These are phyloP conservation scores for Metschnikowia bowlesiae DNA, from an alignment of 805 yeast species.

Conservation along the genomic window DNA sequence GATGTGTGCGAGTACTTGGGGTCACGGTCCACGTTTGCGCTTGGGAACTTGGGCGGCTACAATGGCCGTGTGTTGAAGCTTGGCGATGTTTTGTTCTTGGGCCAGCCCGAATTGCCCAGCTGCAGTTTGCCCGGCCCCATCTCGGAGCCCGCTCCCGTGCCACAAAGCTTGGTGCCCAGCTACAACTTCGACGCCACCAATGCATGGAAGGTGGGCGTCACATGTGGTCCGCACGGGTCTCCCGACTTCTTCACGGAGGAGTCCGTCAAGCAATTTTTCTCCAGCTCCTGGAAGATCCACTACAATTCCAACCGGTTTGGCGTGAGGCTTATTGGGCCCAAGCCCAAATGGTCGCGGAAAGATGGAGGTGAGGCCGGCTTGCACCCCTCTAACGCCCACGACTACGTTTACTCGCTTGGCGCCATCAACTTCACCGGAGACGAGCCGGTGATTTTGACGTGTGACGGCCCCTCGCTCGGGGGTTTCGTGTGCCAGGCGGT, in stretches of 20 bases:
- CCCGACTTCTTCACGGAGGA: conserved; percentile 88
- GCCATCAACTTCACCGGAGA: conserved; percentile 98
- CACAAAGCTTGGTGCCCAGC: conserved; percentile 52
- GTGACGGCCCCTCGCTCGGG: conserved; percentile 97
- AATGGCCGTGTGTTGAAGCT: conserved; percentile 88
- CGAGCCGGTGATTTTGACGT: conserved; percentile 93
- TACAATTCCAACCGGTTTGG: conserved; percentile 97
- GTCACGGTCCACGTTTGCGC: conserved; percentile 93
- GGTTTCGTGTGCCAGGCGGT: conserved; percentile 98
- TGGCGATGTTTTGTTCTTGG: conserved; percentile 88
- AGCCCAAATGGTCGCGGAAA: conserved; percentile 92
- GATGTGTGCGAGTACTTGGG: conserved; percentile 94
- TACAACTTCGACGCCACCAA: conserved; percentile 37
- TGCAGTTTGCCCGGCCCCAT: conserved; percentile 72
- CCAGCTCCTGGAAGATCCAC: conserved; percentile 86
- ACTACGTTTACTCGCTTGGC: conserved; percentile 92
- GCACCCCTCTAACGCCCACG: conserved; percentile 98
- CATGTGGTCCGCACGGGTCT: conserved; percentile 97
- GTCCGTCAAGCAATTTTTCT: conserved; percentile 70
- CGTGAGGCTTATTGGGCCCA: conserved; percentile 90
- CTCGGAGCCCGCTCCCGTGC: conserved; percentile 56
- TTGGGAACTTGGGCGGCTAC: conserved; percentile 90
- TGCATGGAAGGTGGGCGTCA: conserved; percentile 84
- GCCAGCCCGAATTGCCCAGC: conserved; percentile 65
- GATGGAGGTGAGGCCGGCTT: conserved; percentile 98